Base-by-base conservation (phyloP, 345 rosid species). In the Aquilaria sinensis region DNA sequence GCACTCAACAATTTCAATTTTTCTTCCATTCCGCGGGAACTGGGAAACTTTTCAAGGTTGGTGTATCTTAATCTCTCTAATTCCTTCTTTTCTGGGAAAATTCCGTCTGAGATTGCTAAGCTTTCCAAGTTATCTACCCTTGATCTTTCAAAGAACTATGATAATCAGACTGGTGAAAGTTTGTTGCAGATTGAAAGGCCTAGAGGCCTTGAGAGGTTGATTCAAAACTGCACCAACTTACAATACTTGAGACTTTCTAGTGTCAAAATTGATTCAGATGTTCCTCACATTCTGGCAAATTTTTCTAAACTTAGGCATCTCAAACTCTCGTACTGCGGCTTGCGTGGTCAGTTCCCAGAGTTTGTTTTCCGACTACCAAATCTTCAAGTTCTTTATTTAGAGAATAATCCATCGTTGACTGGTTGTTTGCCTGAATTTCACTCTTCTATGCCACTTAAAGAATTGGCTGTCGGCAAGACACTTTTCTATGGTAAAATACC, bases 51-150 rank as follows among this genome's bases (percentile, higher is more conserved):
- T 31, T 4, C 58, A 12, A 55, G 56, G 31, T 56, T 70, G 2
- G 55, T 31, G 23, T 49, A 63, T 30, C 60, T 72, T n/a, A 8
- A 65, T 57, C 66, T 65, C 12, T 65, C 59, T 16, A 0, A 5
- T 0, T 71, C 65, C 30, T 34, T 15, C 10, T 55, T 65, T 31
- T 37, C 47, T 10, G 75, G 71, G 12, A 63, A 56, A 29, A 52
- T 72, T 9, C 75, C 75, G 30, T 37, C 12, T 14, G 63, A 50
- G 13, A 47, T 72, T 10, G 57, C 64, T 4, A 47, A 52, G 34
- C 51, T 72, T 34, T 55, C 63, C 52, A 56, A 61, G 31, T 66
- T 67, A 62, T 45, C 60, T 14, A 56, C 47, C 4, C 62, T 73
- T 32, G 76, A 72, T 53, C 58, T 71, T 9, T 65, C 75, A 30